Percentiles rank a stretch among this genome's conserved stretches.
Conservation (phyloP, 31 red algal species). For the Porphyra umbilicalis region DNA sequence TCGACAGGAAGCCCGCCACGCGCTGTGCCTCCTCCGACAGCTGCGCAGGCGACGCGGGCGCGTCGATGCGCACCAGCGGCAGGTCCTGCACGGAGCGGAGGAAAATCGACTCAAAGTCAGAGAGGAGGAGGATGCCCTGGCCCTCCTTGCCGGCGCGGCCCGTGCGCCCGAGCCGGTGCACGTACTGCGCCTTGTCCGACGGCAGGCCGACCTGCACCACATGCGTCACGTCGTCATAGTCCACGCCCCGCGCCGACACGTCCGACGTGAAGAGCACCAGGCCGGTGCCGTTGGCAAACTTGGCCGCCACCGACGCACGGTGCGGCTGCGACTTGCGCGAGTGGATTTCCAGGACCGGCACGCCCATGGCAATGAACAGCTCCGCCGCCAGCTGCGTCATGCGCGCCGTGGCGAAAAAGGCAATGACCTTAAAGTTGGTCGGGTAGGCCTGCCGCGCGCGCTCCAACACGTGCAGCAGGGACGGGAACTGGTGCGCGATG, state of each 20-base stretch:
- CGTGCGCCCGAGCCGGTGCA: constrained; percentile 75
- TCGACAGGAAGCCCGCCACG: constrained; percentile 14
- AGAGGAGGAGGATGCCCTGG: constrained; percentile 52
- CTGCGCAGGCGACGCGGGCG: neutral
- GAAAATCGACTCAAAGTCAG: constrained; percentile 59
- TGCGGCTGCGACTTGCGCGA: constrained; percentile 29
- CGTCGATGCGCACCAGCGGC: constrained; percentile 25
- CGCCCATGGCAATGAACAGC: constrained; percentile 37
- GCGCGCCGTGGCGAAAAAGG: constrained; percentile 55
- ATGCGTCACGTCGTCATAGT: constrained; percentile 54
- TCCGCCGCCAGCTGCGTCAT: constrained; percentile 41
- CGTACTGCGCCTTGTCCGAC: constrained; percentile 52
- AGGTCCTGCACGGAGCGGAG: constrained; percentile 22
- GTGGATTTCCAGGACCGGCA: constrained; percentile 54
- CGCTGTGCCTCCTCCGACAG: constrained; percentile 6
- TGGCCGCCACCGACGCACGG: constrained; percentile 35
- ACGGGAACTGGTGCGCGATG: constrained; percentile 22
- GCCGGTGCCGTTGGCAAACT: constrained; percentile 39
- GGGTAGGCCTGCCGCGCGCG: constrained; percentile 22
- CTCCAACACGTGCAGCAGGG: constrained; percentile 14
- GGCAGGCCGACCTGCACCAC: constrained; percentile 87
- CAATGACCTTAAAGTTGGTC: constrained; percentile 52
- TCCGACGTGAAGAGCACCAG: constrained; percentile 79
- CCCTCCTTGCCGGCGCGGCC: constrained; percentile 69
- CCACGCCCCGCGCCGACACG: constrained; percentile 56